Conservation (phyloP, 2,329 filamentous ascomycete genomes). For the Aspergillus alliaceus region DNA sequence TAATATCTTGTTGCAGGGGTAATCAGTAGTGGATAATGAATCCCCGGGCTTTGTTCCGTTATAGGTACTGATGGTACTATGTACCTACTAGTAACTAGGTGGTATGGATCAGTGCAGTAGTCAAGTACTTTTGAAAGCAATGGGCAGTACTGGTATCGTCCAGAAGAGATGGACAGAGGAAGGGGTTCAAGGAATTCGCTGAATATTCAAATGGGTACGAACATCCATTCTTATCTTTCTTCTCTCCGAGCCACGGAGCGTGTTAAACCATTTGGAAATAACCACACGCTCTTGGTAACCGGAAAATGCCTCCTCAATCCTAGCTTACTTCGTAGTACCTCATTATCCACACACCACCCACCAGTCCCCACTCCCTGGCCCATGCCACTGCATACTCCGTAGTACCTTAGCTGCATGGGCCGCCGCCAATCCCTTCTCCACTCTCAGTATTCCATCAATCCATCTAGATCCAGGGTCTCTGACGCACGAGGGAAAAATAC, state of each 20-base stretch:
- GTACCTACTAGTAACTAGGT: no score
- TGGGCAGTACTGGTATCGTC: no score
- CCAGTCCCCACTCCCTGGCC: slow-evolving; percentile 22
- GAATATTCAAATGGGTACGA: no score
- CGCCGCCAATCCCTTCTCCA: slow-evolving; percentile 35
- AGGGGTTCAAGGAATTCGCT: no score
- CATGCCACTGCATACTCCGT: slow-evolving; percentile 25
- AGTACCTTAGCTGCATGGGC: slow-evolving; percentile 31
- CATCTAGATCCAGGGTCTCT: slow-evolving; percentile 46
- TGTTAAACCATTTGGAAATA: slow-evolving; percentile 6
- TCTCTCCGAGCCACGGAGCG: neutral
- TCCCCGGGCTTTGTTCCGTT: neutral
- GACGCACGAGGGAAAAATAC: slow-evolving; percentile 43
- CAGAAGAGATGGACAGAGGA: no score
- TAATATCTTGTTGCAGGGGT: neutral
- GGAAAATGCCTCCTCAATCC: neutral
- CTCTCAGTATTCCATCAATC: slow-evolving; percentile 25
- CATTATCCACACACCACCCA: slow-evolving; percentile 19
- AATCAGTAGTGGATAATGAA: neutral
- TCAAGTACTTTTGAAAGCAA: no score
- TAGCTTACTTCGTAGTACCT: slow-evolving; percentile 10
- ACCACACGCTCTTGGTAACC: slow-evolving; percentile 3
- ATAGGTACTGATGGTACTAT: neutral
- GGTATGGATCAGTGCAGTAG: neutral
- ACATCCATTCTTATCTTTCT: neutral